Evolutionary conservation across 2,329 filamentous ascomycete species (phyloP).

Genomic region (Magnaporthales sp.): DNA sequence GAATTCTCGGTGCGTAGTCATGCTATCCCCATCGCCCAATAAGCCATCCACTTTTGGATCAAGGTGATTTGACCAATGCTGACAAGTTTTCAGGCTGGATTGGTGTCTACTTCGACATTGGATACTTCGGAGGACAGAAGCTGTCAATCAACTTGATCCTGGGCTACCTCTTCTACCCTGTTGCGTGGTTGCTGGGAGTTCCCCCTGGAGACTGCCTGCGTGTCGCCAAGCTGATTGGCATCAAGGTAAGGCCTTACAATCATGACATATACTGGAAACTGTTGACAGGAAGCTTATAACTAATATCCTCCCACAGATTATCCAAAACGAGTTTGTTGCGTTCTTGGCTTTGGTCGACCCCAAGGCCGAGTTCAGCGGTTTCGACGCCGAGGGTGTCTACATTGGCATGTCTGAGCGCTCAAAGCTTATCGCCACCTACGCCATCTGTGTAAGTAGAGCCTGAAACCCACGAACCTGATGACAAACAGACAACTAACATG

Average conservation of each 20-base stretch:
- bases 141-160: conserved; percentile 68
- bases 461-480: background rate
- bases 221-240: conserved; percentile 66
- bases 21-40: conserved; percentile 66
- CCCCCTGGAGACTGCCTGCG: conserved; percentile 57
- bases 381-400: conserved; percentile 31
- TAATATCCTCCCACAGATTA: conserved; percentile 30
- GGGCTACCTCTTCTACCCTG: conserved; percentile 68
- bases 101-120: conserved; percentile 1
- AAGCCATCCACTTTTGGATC: conserved; percentile 6
- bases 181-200: conserved; percentile 76
- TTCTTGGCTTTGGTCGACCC: conserved; percentile 45
- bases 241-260: conserved; percentile 52
- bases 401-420: conserved; percentile 57
- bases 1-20: conserved; percentile 76
- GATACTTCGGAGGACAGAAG: conserved; percentile 37
- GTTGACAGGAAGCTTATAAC: background rate
- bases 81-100: background rate
- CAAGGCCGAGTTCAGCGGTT: conserved; percentile 23
- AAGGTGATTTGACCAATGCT: background rate
- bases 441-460: conserved; percentile 50
- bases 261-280: background rate
- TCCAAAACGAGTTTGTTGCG: conserved; percentile 78
- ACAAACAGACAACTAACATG: background rate
- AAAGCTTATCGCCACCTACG: conserved; percentile 75